Evolutionary conservation across 106 monocot species (phyloP).

Genomic region (Allium cepa): DNA sequence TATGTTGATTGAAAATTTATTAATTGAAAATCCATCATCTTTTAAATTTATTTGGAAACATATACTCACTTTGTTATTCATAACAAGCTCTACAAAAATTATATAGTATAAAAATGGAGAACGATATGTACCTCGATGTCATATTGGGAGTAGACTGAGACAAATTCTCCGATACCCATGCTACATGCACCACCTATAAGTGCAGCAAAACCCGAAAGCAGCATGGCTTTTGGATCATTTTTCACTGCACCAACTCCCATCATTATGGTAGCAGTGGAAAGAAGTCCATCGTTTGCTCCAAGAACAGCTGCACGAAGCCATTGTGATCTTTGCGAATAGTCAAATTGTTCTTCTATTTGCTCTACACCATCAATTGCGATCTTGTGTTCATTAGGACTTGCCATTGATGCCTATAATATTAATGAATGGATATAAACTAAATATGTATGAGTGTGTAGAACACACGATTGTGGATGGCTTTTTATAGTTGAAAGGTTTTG

Average conservation of each 20-base stretch:
- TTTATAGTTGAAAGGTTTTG: neutral
- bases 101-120: too few relatives aligned
- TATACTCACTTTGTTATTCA: too few relatives aligned
- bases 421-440: neutral
- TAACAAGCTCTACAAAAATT: too few relatives aligned
- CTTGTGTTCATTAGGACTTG: neutral
- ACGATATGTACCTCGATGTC: conserved; percentile 24
- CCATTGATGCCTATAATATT: neutral
- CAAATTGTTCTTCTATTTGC: conserved; percentile 3
- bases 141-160: conserved; percentile 50
- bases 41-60: too few relatives aligned
- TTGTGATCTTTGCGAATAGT: conserved; percentile 30
- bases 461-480: conserved; percentile 3
- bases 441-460: conserved; percentile 3
- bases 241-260: conserved; percentile 46
- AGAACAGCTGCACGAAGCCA: conserved; percentile 54
- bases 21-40: too few relatives aligned
- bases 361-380: too few relatives aligned
- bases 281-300: conserved; percentile 47
- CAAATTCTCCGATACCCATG: conserved; percentile 63
- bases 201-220: conserved; percentile 40
- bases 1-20: too few relatives aligned
- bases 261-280: conserved; percentile 50
- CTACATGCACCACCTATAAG: conserved; percentile 49
- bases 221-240: conserved; percentile 29